Base-by-base conservation (phyloP, 2,329 filamentous ascomycete species). In the Hypoxylon sp. region DNA sequence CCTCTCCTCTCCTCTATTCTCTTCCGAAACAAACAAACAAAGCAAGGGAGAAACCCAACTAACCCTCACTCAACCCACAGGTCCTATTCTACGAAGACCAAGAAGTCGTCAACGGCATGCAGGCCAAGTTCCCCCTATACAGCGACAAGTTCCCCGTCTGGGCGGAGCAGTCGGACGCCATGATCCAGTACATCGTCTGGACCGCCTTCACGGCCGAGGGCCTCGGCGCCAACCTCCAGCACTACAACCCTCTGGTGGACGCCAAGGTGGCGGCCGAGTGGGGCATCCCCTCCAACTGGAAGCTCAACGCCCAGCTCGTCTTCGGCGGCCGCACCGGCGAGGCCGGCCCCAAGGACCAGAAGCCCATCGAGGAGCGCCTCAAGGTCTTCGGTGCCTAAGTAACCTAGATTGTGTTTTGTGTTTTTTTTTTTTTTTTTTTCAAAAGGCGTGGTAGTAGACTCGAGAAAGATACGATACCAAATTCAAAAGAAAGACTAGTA, bases 181-280 rank as follows among this genome's bases (percentile, higher is more conserved):
- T 96, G 84, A 82, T 90, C 67, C 89, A 96, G 78, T 88, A 83
- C 74, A 78, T 84, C 60, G 70, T 91, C 62, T 96, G 91, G 91
- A 87, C 86, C 12, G 89, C 87, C 3, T 83, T 96, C 49, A 89
- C 92, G 75, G 80, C 86, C 54, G 90, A 94, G 70, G 91, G 91
- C 20, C 82, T 95, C 48, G 91, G 91, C 60, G 89, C 87, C 69
- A 96, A 92, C 79, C 80, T 96, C 43, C 91, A 96, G 80, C 91
- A 96, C 78, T 96, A 96, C 80, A 94, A 91, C 81, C 91, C 91
- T 13, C 73, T 96, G 51, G 83, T 95, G 63, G 88, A 96, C 74
- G 78, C 80, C 60, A 83, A 86, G 75, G 87, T 91, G 43, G 74
- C 80, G 32, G 76, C 73, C 55, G 76, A 83, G 63, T 96, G 90